These are phyloP conservation scores for Kwoniella sp. DNA, from an alignment of 768 basidiomycete genomes.

Conservation along the genomic window DNA sequence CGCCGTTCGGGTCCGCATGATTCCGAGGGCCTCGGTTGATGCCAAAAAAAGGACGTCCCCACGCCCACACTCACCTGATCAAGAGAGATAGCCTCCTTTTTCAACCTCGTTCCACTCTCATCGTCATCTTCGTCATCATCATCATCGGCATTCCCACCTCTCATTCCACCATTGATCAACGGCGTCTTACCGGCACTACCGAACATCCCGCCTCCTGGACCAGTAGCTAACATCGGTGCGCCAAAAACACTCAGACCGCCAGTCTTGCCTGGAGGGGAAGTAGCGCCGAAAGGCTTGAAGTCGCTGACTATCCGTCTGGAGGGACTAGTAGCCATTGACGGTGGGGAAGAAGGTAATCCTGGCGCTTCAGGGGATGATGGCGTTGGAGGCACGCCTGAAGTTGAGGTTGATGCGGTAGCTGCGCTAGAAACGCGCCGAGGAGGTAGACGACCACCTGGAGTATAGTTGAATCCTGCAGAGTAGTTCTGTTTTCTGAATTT, in stretches of 20 bases:
- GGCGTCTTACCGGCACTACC: conserved; percentile 38
- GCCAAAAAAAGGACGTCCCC: too few relatives aligned
- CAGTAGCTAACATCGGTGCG: conserved; percentile 58
- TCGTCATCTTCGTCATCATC: conserved; percentile 72
- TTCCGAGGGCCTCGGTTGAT: too few relatives aligned
- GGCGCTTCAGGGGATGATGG: neutral
- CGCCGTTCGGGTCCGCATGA: too few relatives aligned
- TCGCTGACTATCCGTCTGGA: conserved; percentile 85
- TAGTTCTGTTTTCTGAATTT: conserved; percentile 74
- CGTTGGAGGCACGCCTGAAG: conserved; percentile 32
- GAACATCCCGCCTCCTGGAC: conserved; percentile 50
- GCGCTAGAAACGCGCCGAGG: conserved; percentile 57
- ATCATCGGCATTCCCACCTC: conserved; percentile 61
- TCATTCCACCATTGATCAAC: conserved; percentile 59
- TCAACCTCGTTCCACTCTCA: conserved; percentile 59
- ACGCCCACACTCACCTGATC: conserved; percentile 70
- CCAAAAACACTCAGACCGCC: conserved; percentile 81
- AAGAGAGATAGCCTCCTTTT: conserved; percentile 77
- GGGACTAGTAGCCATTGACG: conserved; percentile 62
- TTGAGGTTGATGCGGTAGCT: conserved; percentile 47
- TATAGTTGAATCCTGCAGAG: conserved; percentile 59
- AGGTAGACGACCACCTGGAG: conserved; percentile 61
- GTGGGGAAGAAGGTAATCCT: conserved; percentile 6
- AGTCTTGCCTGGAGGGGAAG: conserved; percentile 47
- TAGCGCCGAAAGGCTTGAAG: conserved; percentile 59